Base-by-base conservation (phyloP, 1,284 basidiomycete species). In the Puccinia horiana region DNA sequence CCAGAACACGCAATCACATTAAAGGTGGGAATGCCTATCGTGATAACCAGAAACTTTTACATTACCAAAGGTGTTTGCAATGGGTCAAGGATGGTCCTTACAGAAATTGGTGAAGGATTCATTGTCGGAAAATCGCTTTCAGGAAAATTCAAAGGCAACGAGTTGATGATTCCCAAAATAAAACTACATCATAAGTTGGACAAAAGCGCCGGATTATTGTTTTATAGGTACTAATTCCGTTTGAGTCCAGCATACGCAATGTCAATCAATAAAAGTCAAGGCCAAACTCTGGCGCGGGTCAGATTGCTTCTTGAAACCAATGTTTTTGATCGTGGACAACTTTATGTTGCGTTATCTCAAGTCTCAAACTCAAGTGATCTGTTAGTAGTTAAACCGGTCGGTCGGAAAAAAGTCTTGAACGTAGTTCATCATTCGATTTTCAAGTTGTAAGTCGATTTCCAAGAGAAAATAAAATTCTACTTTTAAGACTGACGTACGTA, bases 271-370 rank as follows among this genome's bases (percentile, higher is more conserved):
- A 63, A 63, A n/a, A n/a, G n/a, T n/a, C n/a, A n/a, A n/a, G n/a
- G 63, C 3, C 63, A 67, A 67, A 44, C 63, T 16, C 63, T 67
- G 37, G 11, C 5, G 20, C 18, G 16, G 18, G 40, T 67, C 8
- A 35, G 63, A 9, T 29, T 67, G 3, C 18, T 29, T 37, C 40
- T 37, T 8, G 18, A 67, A 37, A 40, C 63, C 14, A 18, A 58
- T 18, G 61, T 78, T 20, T 78, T 78, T 26, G 5, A 3, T 1
- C 76, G 67, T 52, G 76, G 76, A 5, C 76, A 78, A 23, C 49
- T 78, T 11, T 78, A 78, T 49, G 76, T 78, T 11, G 76, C 58
- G 11, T 16, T 78, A n/a, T 78, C 76, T 20, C 56, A 14, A 3
- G 26, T 29, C 6, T 58, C 35, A 9, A 23, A 18, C 40, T 29